Conservation (phyloP, 129 eudicot genomes). For the Erigeron canadensis region DNA sequence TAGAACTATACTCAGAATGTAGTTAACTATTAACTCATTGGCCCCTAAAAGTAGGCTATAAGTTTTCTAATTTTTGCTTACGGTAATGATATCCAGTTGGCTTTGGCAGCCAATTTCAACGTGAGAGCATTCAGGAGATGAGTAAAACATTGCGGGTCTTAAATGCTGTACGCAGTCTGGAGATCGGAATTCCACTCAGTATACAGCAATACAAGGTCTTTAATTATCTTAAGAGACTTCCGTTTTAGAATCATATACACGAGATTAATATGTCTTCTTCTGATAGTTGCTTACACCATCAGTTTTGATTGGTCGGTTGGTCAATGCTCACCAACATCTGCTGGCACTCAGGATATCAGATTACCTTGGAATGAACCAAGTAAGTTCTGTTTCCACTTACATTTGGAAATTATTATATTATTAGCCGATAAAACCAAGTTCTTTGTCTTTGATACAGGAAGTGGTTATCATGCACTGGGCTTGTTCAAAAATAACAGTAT, state of each 20-base stretch:
- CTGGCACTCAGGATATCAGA: conserved; percentile 86
- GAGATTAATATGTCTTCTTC: not conserved
- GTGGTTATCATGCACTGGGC: conserved; percentile 99
- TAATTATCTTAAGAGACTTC: conserved; percentile 20
- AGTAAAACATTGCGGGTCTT: conserved; percentile 84
- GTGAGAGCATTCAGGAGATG: conserved; percentile 86
- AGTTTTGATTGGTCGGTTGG: conserved; percentile 87
- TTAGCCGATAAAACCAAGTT: not conserved
- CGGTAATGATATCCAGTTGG: conserved; percentile 96
- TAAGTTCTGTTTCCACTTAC: conserved; percentile 30
- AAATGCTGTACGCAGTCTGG: conserved; percentile 87
- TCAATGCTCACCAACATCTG: conserved; percentile 85
- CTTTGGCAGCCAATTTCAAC: conserved; percentile 99
- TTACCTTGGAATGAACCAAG: conserved; percentile 84
- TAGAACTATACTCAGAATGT: not conserved
- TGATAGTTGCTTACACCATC: conserved; percentile 91
- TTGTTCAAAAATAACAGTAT: conserved; percentile 77
- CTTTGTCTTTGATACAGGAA: conserved; percentile 53
- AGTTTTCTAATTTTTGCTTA: conserved; percentile 60
- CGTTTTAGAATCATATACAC: conserved; percentile 14
- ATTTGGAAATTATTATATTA: no score
- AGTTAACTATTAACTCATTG: conserved; percentile 5
- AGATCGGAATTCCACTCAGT: conserved; percentile 91
- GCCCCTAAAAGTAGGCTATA: conserved; percentile 16
- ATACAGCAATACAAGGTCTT: conserved; percentile 90